Base-by-base conservation (phyloP, 345 rosid genomes). In the Salix exigua region DNA sequence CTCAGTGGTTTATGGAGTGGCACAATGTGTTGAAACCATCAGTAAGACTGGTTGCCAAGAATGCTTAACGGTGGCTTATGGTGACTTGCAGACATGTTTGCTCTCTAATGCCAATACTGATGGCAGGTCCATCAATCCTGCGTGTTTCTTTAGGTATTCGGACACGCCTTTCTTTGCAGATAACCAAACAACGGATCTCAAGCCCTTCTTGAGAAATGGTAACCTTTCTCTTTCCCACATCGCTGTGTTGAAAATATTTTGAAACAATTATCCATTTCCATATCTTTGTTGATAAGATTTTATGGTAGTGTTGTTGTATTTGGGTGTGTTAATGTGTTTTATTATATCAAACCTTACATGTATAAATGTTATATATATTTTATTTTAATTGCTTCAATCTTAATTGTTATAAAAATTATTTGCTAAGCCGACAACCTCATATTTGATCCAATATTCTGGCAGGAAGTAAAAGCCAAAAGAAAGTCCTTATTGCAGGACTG, bases 21-120 rank as follows among this genome's bases (percentile, higher is more conserved):
- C 88, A 5, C 86, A 87, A 46, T 87, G 90, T 31, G 85, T 79
- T 6, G 80, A 78, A 63, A 85, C 87, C 7, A 77, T 87, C 12
- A 71, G 62, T 21, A n/a, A 67, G 51, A 12, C 10, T 1, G 83
- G 87, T 0, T 87, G 90, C 79, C 70, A 40, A 28, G 72, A 70
- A 11, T 87, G 90, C 79, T 46, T 85, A 77, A 62, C 68, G 26
- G 78, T 74, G 44, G 88, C 79, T 5, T 21, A 42, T 31, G 33
- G 6, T 2, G 82, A 83, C 74, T 51, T 85, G 38, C 72, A 76
- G 8, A 79, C 48, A 53, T 87, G 90, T 72, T 68, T 28, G 30
- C 30, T 81, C 72, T 73, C 79, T 40, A 19, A 58, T 44, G 63
- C 75, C 10, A 23, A 63, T 51, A 50, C 74, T 3, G 66, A 68